These are phyloP conservation scores for Cytospora paraplurivora DNA, from an alignment of 2,329 filamentous ascomycete genomes.

Conservation along the genomic window DNA sequence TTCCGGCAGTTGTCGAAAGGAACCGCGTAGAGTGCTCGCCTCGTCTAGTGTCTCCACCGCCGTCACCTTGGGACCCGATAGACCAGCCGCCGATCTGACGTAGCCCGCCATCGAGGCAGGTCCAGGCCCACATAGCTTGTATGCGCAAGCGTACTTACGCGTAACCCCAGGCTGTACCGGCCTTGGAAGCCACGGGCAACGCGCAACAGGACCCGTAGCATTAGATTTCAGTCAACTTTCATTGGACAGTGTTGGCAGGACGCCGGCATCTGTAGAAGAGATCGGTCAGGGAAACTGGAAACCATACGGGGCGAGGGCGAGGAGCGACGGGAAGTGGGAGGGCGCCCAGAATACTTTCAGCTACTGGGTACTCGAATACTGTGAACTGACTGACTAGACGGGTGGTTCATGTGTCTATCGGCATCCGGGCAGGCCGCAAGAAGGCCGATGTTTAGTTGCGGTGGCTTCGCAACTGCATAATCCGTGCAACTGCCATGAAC, in stretches of 20 bases:
- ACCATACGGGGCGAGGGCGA: neutral
- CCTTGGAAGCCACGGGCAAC: neutral
- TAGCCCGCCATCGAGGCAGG: neutral
- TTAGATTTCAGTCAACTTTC: conserved; percentile 3
- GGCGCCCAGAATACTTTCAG: neutral
- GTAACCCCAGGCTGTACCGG: neutral
- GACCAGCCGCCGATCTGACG: too few relatives aligned
- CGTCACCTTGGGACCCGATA: conserved; percentile 10
- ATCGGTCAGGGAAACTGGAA: neutral
- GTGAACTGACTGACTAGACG: too few relatives aligned
- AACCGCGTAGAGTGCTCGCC: conserved; percentile 4
- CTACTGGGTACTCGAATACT: too few relatives aligned
- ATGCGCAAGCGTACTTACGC: conserved; percentile 8
- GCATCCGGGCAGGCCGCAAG: too few relatives aligned
- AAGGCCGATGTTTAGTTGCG: too few relatives aligned
- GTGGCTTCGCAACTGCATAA: too few relatives aligned
- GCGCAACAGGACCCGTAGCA: conserved; percentile 6
- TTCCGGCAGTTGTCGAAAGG: conserved; percentile 9
- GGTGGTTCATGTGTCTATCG: too few relatives aligned
- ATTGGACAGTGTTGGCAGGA: conserved; percentile 8
- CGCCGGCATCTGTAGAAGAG: neutral
- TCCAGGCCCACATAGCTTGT: neutral
- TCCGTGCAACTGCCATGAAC: too few relatives aligned
- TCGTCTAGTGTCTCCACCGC: conserved; percentile 3
- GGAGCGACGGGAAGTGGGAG: conserved; percentile 14